Evolutionary conservation across 495 filamentous ascomycete species (phyloP), one percentile per base, ranked within the genome.

Genomic region (Beverwykella pulmonaria): DNA sequence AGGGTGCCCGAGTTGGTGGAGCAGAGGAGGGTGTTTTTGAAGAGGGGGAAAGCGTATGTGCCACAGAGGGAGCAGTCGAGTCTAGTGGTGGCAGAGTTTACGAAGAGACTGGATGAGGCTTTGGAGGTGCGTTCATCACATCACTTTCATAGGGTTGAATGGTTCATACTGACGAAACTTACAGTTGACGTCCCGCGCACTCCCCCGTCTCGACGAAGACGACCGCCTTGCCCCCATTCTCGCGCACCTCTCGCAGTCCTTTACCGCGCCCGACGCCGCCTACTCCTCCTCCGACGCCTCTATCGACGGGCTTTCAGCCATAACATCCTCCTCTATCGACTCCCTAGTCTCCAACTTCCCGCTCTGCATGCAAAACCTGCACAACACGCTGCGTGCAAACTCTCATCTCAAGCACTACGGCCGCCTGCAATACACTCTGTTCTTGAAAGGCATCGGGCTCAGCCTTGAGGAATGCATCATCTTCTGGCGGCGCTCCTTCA

Each of bases 361-460:
- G 0, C 82, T 93, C 22, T 99, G 95, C 77, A 98, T 98, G 95
- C 85, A 86, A 27, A 89, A 92, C 72, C 81, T 98, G 46, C 95
- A 99, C 75, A 86, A 84, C 53, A 88, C 85, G 12, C 80, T 99
- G 20, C 88, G 91, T 61, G 88, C 90, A 66, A 92, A 93, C 74
- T 86, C 87, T 30, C 90, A 98, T 62, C 80, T 99, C 56, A 97
- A 96, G 73, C 93, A 99, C 76, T 96, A 82, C 69, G 95, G 92
- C 17, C 91, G 95, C 64, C 83, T 97, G 22, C 95, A 99, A 78
- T 99, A 98, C 80, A 90, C 89, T 0, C 85, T 99, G 20, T 99
- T 99, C 84, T 83, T 99, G 61, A 99, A 99, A 80, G 95, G 95
- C 32, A 91, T 99, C 65, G 95, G 95, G 0, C 82, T 99, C 10